A percentile compares a stretch with the other conserved stretches of the same genome.
Conservation (phyloP, 1,284 basidiomycete species). For the Naganishia sp. region DNA sequence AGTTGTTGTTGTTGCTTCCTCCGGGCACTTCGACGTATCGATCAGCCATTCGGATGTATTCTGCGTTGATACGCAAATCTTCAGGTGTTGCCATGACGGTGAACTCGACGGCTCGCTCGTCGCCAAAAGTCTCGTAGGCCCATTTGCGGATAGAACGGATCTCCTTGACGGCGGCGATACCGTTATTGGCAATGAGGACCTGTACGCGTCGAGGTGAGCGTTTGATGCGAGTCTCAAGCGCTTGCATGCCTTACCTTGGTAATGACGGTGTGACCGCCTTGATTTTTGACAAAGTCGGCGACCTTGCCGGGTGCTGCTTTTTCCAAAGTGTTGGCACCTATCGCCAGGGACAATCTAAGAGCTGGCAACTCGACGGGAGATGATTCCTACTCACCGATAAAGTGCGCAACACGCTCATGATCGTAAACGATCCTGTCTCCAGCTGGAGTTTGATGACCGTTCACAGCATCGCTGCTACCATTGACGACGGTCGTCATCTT, state of each 20-base stretch:
- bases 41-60: constrained; percentile 99
- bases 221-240: constrained; percentile 4
- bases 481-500: constrained; percentile 25
- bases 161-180: constrained; percentile 99
- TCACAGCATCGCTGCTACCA: constrained; percentile 29
- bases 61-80: constrained; percentile 92
- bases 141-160: constrained; percentile 98
- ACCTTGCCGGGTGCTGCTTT: constrained; percentile 76
- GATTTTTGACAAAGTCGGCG: constrained; percentile 84
- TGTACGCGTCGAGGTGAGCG: constrained; percentile 45
- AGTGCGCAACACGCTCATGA: constrained; percentile 73
- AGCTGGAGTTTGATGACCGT: constrained; percentile 22
- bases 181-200: constrained; percentile 97
- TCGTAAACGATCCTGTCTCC: constrained; percentile 43
- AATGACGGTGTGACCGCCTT: constrained; percentile 97
- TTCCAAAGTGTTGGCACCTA: constrained; percentile 90
- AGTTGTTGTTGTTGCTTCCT: constrained; percentile 99
- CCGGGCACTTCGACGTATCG: constrained; percentile 98
- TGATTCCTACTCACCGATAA: constrained; percentile 62
- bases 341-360: constrained; percentile 1
- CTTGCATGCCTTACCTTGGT: constrained; percentile 72
- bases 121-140: constrained; percentile 99
- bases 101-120: constrained; percentile 94
- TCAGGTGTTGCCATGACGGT: constrained; percentile 99
- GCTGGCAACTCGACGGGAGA: neutral